phyloP scores from a whole-genome alignment of 2,329 filamentous ascomycete genomes.

The Cercospora sp. region DNA sequence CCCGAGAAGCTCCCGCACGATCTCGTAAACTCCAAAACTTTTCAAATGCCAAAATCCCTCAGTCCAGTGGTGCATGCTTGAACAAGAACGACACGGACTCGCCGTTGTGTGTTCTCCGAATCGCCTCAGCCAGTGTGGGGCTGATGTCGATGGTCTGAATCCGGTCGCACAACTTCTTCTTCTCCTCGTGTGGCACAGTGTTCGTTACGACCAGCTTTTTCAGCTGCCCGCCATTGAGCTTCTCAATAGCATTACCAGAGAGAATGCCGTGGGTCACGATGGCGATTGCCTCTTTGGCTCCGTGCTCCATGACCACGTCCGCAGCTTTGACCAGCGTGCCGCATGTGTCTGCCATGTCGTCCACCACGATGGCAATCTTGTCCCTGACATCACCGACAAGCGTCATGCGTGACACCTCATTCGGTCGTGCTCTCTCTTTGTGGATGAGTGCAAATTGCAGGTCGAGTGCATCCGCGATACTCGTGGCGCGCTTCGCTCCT shows the following conservation, averaged over 20 bases:
- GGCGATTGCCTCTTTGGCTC: conserved; percentile 83
- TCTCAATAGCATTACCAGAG: conserved; percentile 83
- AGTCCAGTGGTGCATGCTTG: conserved; percentile 58
- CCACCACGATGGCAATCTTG: conserved; percentile 92
- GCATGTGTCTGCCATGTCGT: conserved; percentile 97
- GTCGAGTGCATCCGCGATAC: conserved; percentile 88
- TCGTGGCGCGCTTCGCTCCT: conserved; percentile 89
- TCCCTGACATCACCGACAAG: conserved; percentile 92
- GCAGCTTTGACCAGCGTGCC: conserved; percentile 87
- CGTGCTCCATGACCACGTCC: conserved; percentile 81
- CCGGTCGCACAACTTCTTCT: conserved; percentile 74
- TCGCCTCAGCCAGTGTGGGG: conserved; percentile 74
- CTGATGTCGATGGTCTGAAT: conserved; percentile 91
- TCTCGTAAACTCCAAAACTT: conserved; percentile 1
- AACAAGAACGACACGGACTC: conserved; percentile 68
- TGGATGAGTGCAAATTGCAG: conserved; percentile 92
- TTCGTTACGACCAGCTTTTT: conserved; percentile 86
- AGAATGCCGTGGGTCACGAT: conserved; percentile 95
- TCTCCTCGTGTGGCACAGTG: conserved; percentile 78
- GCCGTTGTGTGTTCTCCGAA: conserved; percentile 68
- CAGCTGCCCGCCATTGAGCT: conserved; percentile 74
- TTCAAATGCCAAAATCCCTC: not conserved
- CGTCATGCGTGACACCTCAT: conserved; percentile 89
- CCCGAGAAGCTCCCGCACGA: not conserved
- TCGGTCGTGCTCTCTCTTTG: conserved; percentile 89